Conservation (phyloP, 2,329 filamentous ascomycete species). For the Cryphonectria parasitica region DNA sequence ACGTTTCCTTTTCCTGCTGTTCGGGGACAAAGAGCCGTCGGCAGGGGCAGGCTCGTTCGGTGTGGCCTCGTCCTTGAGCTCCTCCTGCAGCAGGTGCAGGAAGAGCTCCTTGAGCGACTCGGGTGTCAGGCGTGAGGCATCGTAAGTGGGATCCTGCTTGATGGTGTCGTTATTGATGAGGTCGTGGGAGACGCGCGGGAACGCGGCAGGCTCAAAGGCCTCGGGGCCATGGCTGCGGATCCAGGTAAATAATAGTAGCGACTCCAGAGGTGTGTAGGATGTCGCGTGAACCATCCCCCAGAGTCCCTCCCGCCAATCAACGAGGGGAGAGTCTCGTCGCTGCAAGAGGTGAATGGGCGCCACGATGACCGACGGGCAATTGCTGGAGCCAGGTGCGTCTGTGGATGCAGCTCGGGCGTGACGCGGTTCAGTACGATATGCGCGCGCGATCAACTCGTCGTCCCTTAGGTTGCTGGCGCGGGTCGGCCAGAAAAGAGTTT, state of each 20-base stretch:
- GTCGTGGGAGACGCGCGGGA: conserved; percentile 52
- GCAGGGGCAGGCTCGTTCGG: conserved; percentile 40
- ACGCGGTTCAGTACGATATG: neutral
- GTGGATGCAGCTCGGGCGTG: neutral
- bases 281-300: conserved; percentile 42
- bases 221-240: conserved; percentile 38
- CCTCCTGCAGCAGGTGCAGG: conserved; percentile 74
- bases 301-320: conserved; percentile 39
- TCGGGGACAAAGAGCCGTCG: conserved; percentile 55
- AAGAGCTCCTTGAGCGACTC: conserved; percentile 82
- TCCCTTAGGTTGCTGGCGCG: neutral
- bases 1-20: conserved; percentile 75
- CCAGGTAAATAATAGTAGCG: conserved; percentile 40
- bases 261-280: conserved; percentile 42
- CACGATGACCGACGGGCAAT: conserved; percentile 34
- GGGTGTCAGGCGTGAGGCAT: conserved; percentile 73
- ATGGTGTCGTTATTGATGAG: conserved; percentile 76
- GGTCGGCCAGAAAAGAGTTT: neutral
- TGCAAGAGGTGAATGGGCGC: conserved; percentile 42
- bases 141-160: conserved; percentile 70
- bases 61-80: conserved; percentile 42
- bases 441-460: neutral
- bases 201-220: conserved; percentile 37
- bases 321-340: conserved; percentile 40
- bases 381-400: neutral